phyloP scores from a whole-genome alignment of 108 stramenopile genomes.

The Bacterosira constricta region DNA sequence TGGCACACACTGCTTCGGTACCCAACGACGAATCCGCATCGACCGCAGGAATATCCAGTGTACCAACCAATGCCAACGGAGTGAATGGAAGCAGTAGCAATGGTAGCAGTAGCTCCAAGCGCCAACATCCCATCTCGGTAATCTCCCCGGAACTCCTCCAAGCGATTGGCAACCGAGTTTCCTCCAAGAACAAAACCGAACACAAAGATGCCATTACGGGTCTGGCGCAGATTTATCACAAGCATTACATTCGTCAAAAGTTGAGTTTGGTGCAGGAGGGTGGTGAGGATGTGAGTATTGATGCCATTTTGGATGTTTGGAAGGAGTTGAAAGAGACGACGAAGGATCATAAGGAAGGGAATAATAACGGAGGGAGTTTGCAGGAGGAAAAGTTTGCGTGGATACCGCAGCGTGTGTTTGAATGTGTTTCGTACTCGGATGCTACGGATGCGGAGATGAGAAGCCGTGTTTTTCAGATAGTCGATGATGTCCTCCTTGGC shows the following conservation, averaged over 20 bases:
- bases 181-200: constrained; percentile 70
- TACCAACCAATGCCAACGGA: too few species aligned
- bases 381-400: constrained; percentile 59
- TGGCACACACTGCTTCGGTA: constrained; percentile 59
- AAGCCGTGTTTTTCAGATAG: constrained; percentile 67
- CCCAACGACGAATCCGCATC: too few species aligned
- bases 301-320: constrained; percentile 53
- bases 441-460: constrained; percentile 67
- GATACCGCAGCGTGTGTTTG: constrained; percentile 78
- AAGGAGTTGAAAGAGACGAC: constrained; percentile 1
- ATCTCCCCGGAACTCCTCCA: constrained; percentile 54
- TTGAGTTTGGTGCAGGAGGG: constrained; percentile 57
- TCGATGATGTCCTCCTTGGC: constrained; percentile 65
- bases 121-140: constrained; percentile 25
- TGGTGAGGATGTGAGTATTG: constrained; percentile 75
- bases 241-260: constrained; percentile 58
- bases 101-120: too few species aligned
- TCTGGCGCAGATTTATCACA: constrained; percentile 72
- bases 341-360: constrained; percentile 10
- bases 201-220: constrained; percentile 81
- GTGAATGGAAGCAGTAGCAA: too few species aligned
- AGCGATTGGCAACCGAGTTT: constrained; percentile 67
- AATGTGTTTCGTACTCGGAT: constrained; percentile 64
- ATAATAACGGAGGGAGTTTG: not conserved
- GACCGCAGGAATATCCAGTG: too few species aligned